Percentiles rank a stretch among this genome's conserved stretches.
Evolutionary conservation across 176 grass and related monocot species (phyloP).

Genomic region (Eremochloa ophiuroides): DNA sequence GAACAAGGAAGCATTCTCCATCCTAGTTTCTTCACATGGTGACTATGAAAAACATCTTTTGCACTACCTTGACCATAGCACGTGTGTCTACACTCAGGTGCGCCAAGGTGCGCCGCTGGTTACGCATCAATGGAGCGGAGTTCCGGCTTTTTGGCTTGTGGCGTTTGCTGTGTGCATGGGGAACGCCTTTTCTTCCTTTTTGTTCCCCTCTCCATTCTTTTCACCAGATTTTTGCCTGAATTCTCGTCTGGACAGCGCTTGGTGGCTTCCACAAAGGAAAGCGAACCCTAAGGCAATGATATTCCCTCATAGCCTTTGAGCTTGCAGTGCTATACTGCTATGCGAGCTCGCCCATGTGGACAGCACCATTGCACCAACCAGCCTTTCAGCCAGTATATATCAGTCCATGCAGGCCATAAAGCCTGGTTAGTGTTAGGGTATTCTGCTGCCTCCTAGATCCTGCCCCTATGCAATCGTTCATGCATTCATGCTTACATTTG

Average conservation of each 20-base stretch:
- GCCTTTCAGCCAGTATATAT: too few relatives aligned
- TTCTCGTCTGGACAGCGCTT: constrained; percentile 38
- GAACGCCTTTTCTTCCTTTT: not conserved
- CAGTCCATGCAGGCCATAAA: constrained; percentile 53
- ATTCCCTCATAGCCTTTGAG: constrained; percentile 49
- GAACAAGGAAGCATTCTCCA: constrained; percentile 12
- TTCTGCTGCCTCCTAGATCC: constrained; percentile 25
- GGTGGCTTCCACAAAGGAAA: constrained; percentile 56
- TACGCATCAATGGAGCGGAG: not conserved
- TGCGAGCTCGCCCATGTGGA: constrained; percentile 52
- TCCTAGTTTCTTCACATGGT: constrained; percentile 8
- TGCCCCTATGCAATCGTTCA: constrained; percentile 9
- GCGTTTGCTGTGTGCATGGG: constrained; percentile 19
- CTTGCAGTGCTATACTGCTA: constrained; percentile 18
- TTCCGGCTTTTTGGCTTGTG: constrained; percentile 4
- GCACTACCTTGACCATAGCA: constrained; percentile 11
- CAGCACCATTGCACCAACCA: constrained; percentile 34
- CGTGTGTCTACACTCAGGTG: constrained; percentile 1
- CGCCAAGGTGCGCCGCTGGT: constrained; percentile 12
- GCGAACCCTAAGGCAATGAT: constrained; percentile 52
- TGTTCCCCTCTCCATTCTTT: not conserved
- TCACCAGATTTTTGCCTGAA: not conserved
- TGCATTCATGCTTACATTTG: constrained; percentile 1
- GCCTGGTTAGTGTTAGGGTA: constrained; percentile 39
- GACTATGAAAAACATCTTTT: not conserved